A percentile compares a stretch with the other conserved stretches of the same genome.
These are phyloP conservation scores for Calendula officinalis DNA, from an alignment of 129 eudicot species.

Conservation along the genomic window DNA sequence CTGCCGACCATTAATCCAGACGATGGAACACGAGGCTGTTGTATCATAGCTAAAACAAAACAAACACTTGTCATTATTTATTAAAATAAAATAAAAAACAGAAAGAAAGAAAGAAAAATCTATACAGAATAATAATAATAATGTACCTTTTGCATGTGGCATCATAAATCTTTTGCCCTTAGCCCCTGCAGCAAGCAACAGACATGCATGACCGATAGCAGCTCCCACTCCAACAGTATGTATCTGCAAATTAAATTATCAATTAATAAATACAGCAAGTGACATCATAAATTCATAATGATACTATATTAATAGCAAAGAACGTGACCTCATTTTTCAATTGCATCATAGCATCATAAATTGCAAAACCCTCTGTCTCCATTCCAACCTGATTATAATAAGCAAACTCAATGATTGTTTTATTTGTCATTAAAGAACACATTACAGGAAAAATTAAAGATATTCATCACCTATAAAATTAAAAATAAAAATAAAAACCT, in stretches of 20 bases:
- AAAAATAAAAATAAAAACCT: not conserved
- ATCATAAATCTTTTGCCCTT: slow-evolving; percentile 79
- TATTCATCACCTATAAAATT: not conserved
- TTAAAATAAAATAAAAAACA: no score
- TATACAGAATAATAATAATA: not conserved
- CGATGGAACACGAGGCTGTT: slow-evolving; percentile 71
- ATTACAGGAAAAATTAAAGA: not conserved
- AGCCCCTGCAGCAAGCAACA: slow-evolving; percentile 83
- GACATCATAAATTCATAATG: not conserved
- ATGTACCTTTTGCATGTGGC: slow-evolving; percentile 81
- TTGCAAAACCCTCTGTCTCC: slow-evolving; percentile 89
- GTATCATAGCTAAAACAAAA: slow-evolving; percentile 65
- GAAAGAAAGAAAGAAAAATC: not conserved
- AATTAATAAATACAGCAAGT: no score
- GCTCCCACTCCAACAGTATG: slow-evolving; percentile 69
- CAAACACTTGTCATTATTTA: slow-evolving; percentile 13
- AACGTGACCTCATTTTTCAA: slow-evolving; percentile 56
- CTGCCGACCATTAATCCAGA: slow-evolving; percentile 79
- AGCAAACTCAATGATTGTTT: not conserved
- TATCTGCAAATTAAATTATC: slow-evolving; percentile 49
- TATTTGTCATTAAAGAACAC: not conserved
- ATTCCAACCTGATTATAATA: slow-evolving; percentile 53
- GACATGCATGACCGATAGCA: slow-evolving; percentile 83
- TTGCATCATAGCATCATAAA: slow-evolving; percentile 89
- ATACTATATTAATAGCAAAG: slow-evolving; percentile 4